Conservation (phyloP, 441 rosid species). For the Gossypium lobatum region DNA sequence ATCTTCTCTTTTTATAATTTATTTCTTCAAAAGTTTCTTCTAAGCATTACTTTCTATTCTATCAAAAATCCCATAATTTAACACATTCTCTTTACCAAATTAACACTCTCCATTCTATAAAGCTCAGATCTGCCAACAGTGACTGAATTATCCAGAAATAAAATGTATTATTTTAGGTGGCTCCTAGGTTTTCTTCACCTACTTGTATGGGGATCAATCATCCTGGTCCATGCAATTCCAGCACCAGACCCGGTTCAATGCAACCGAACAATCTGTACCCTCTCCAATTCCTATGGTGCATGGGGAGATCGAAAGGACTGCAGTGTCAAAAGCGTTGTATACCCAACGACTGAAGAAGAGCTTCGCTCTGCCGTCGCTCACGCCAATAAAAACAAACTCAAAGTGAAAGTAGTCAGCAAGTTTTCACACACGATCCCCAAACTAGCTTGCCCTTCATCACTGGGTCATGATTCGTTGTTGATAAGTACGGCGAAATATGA, state of each 20-base stretch:
- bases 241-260: constrained; percentile 58
- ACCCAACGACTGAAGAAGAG: constrained; percentile 69
- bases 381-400: constrained; percentile 46
- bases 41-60: background rate
- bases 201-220: constrained; percentile 11
- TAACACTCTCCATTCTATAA: background rate
- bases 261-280: constrained; percentile 43
- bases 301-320: constrained; percentile 73
- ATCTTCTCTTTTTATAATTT: background rate
- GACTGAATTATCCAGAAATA: background rate
- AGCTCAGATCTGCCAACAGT: background rate
- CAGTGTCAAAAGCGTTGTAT: constrained; percentile 34
- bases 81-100: background rate
- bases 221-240: constrained; percentile 35
- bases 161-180: constrained; percentile 1
- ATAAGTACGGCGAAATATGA: constrained; percentile 53
- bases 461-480: constrained; percentile 32
- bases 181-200: constrained; percentile 13
- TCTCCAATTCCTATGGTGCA: constrained; percentile 61
- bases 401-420: constrained; percentile 56
- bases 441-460: constrained; percentile 58
- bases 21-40: background rate
- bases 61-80: background rate
- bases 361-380: constrained; percentile 51
- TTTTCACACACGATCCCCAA: constrained; percentile 77